phyloP scores from a whole-genome alignment of 1,284 basidiomycete species.

The Microbotryomycetes sp. region DNA sequence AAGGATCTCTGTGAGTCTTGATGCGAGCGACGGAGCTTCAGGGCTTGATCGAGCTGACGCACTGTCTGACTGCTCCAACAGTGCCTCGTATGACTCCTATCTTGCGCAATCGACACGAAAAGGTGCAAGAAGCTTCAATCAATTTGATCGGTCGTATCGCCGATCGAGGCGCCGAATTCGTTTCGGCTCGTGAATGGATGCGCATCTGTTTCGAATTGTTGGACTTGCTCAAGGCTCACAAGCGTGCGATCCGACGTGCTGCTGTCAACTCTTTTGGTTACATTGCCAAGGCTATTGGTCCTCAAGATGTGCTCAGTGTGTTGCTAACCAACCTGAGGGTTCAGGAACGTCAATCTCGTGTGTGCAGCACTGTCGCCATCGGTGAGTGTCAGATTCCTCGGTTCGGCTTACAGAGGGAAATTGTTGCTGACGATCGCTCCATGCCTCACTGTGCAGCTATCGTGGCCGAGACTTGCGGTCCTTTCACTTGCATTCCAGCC shows the following conservation, averaged over 20 bases:
- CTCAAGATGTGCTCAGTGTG: constrained; percentile 95
- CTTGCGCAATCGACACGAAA: constrained; percentile 96
- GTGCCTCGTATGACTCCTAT: constrained; percentile 99
- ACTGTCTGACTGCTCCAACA: constrained; percentile 46
- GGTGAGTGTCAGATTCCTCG: constrained; percentile 43
- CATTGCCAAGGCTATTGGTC: constrained; percentile 98
- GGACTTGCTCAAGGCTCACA: constrained; percentile 96
- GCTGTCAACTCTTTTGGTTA: constrained; percentile 99
- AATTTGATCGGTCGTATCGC: constrained; percentile 99
- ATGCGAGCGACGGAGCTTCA: constrained; percentile 13
- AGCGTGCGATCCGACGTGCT: constrained; percentile 96
- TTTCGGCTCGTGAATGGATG: constrained; percentile 99
- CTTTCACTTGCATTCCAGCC: constrained; percentile 98
- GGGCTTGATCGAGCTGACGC: not conserved
- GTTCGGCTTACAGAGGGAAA: not conserved
- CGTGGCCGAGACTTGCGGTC: constrained; percentile 94
- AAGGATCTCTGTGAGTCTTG: constrained; percentile 82
- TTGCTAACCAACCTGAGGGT: constrained; percentile 94
- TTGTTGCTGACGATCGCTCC: not conserved
- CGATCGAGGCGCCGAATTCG: constrained; percentile 97
- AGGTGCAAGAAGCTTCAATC: constrained; percentile 98
- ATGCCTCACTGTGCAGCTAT: constrained; percentile 50
- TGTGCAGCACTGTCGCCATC: constrained; percentile 97
- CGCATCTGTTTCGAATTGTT: constrained; percentile 98
- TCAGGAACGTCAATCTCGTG: constrained; percentile 97